Base-by-base conservation (phyloP, 1,284 basidiomycete genomes). In the Sparassis latifolia region DNA sequence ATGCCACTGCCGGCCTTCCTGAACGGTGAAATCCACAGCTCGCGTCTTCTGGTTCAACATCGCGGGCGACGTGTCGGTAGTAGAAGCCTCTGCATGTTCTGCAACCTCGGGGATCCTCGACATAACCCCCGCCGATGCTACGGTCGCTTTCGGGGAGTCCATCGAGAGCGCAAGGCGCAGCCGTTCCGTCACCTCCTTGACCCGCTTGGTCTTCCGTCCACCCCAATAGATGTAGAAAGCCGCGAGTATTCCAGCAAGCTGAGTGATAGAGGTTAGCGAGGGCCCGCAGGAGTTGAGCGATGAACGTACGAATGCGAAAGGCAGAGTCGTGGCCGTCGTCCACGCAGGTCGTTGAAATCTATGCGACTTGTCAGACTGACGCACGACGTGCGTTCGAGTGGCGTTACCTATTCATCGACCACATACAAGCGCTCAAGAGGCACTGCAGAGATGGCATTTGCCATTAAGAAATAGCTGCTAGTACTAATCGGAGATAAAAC, bases 141-240 rank as follows among this genome's bases (percentile, higher is more conserved):
- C 20, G 3, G 6, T 9, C 27, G 9, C 40, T 7, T 40, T 33
- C 27, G 37, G 33, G 35, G 33, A 50, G 42, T 74, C 74, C 57
- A 69, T 69, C 20, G 77, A 77, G 32, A 95, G 74, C 1, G 87
- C 90, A 33, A 78, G 74, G 41, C 82, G 78, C 2, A 96, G 70
- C 49, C 82, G 76, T 50, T 84, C 74, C 62, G 85, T 78, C 10
- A 95, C 89, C 58, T 83, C 77, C 53, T 81, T 76, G 2, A 80
- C 80, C 55, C 92, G 84, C 63, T 89, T 92, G 5, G 91, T 92
- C 60, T 81, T 77, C 55, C 80, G 75, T 1, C 87, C 82, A 29
- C 91, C 92, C 57, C 77, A 76, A 78, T 84, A 92, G 58, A 93
- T 93, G 48, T 89, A 71, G 3, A 92, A 69, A 5, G 78, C 89